Percentiles rank a stretch among this genome's conserved stretches.
Conservation (phyloP, 805 yeast species). For the Naumovozyma dairenensis region DNA sequence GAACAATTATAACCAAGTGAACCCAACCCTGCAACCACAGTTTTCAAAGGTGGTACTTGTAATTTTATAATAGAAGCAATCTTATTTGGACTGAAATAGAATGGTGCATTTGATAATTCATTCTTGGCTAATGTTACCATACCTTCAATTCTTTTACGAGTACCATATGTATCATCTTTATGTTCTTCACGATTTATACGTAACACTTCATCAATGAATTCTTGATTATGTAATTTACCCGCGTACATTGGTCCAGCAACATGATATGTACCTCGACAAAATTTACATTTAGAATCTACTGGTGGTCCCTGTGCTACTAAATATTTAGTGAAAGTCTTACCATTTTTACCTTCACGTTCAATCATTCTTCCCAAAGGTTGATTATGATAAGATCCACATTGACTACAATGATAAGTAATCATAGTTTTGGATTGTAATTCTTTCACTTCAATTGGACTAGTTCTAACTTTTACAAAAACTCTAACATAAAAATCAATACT, state of each 20-base stretch:
- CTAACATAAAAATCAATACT: conserved; percentile 92
- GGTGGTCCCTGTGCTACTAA: conserved; percentile 59
- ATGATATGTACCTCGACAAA: conserved; percentile 59
- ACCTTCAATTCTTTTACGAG: conserved; percentile 78
- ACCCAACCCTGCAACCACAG: conserved; percentile 69
- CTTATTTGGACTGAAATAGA: conserved; percentile 75
- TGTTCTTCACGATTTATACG: conserved; percentile 40
- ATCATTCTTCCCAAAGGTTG: conserved; percentile 68
- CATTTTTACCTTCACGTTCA: conserved; percentile 31
- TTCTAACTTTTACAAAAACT: conserved; percentile 65
- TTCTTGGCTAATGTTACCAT: conserved; percentile 78
- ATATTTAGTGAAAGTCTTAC: conserved; percentile 36
- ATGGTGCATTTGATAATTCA: conserved; percentile 59
- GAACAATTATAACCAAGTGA: conserved; percentile 77
- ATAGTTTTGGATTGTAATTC: conserved; percentile 66
- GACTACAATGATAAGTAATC: conserved; percentile 74
- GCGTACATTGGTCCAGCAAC: conserved; percentile 97
- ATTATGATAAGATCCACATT: conserved; percentile 63
- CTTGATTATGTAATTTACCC: conserved; percentile 60
- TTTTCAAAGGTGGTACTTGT: conserved; percentile 72
- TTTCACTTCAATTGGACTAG: conserved; percentile 76
- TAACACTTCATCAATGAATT: conserved; percentile 57
- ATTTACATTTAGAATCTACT: conserved; percentile 50
- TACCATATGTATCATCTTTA: conserved; percentile 50
- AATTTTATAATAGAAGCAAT: conserved; percentile 67